These are phyloP conservation scores for Mrakia blollopis DNA, from an alignment of 768 basidiomycete genomes.

Conservation along the genomic window DNA sequence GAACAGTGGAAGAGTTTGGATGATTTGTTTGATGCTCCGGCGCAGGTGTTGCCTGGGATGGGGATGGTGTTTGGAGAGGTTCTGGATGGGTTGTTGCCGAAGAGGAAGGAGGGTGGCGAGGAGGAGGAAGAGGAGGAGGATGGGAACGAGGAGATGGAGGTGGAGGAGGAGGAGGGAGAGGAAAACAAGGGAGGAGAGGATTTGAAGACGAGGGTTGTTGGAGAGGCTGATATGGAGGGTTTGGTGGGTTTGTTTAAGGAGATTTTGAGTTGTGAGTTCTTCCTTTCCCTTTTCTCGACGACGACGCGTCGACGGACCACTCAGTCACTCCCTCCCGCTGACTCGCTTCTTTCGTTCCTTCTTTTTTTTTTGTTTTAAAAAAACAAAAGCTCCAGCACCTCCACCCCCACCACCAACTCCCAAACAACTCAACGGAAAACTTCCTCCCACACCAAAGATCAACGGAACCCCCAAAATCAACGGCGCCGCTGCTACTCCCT, in stretches of 20 bases:
- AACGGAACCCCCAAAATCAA: slow-evolving; percentile 11
- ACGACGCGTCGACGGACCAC: too few relatives aligned
- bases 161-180: background rate
- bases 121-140: background rate
- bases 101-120: slow-evolving; percentile 8
- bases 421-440: slow-evolving; percentile 13
- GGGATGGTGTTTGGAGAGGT: slow-evolving; percentile 30
- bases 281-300: background rate
- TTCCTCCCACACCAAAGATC: background rate
- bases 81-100: slow-evolving; percentile 5
- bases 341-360: background rate
- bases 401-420: slow-evolving; percentile 3
- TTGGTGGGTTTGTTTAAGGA: slow-evolving; percentile 22
- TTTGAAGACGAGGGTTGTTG: slow-evolving; percentile 14
- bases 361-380: background rate
- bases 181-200: background rate
- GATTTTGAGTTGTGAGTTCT: slow-evolving; percentile 15
- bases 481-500: background rate
- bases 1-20: slow-evolving; percentile 21
- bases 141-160: slow-evolving; percentile 12
- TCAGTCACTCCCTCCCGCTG: background rate
- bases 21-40: slow-evolving; percentile 27
- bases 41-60: slow-evolving; percentile 31
- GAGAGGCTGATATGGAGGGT: slow-evolving; percentile 1
- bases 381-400: background rate